These are phyloP conservation scores for Magnaporthiopsis poae DNA, from an alignment of 2,329 filamentous ascomycete species.

Conservation along the genomic window DNA sequence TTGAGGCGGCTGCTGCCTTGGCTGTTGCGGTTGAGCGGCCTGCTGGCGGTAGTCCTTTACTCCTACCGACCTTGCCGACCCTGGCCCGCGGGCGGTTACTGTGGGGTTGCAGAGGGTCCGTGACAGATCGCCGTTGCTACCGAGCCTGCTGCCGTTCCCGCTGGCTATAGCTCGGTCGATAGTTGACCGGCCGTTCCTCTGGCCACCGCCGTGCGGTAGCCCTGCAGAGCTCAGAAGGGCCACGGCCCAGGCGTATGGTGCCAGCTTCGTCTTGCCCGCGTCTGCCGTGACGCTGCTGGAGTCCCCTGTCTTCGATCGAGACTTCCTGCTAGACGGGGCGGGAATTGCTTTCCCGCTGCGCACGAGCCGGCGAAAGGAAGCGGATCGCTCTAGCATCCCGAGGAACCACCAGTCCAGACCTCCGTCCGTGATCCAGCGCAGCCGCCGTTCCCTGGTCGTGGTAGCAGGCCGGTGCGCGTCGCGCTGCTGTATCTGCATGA, in stretches of 20 bases:
- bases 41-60: no score
- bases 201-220: not conserved
- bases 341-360: not conserved
- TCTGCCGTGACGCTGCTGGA: not conserved
- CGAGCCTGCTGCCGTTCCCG: no score
- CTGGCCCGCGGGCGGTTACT: no score
- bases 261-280: not conserved
- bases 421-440: constrained; percentile 1
- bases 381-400: constrained; percentile 1
- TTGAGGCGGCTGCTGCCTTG: no score
- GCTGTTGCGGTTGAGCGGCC: no score
- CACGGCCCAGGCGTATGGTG: constrained; percentile 2
- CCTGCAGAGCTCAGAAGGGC: constrained; percentile 1
- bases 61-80: no score
- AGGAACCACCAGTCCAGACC: constrained; percentile 5
- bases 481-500: not conserved
- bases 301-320: not conserved
- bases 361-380: constrained; percentile 6
- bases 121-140: no score
- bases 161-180: no score
- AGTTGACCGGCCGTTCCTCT: no score
- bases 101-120: no score
- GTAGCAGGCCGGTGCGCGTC: not conserved
- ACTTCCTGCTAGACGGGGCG: no score
- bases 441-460: not conserved